Conservation (phyloP, 78 protist species). For the Guillardia theta region DNA sequence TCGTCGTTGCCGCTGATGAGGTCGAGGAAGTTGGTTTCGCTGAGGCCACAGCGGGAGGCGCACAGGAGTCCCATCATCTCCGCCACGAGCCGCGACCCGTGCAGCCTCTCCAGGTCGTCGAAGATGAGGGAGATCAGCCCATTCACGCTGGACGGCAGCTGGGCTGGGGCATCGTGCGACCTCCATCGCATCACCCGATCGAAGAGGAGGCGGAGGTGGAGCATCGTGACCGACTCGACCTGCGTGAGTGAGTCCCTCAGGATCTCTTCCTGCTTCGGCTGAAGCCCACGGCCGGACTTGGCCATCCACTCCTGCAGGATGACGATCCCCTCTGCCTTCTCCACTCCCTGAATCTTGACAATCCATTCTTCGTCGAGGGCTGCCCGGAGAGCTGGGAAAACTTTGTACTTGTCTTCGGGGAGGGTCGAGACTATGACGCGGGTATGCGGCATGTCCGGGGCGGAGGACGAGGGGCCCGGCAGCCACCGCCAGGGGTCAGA, state of each 20-base stretch:
- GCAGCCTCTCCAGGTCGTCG: background rate
- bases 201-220: background rate
- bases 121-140: background rate
- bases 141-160: background rate
- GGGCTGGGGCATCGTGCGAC: background rate
- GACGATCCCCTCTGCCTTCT: background rate
- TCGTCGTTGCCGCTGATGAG: background rate
- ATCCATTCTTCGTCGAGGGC: background rate
- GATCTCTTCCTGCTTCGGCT: background rate
- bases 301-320: background rate
- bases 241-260: background rate
- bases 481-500: constrained; percentile 19
- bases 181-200: background rate
- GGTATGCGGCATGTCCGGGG: background rate
- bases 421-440: background rate
- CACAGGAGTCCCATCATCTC: background rate
- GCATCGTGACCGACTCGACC: background rate
- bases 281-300: background rate
- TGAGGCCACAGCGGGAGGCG: background rate
- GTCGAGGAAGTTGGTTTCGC: background rate
- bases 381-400: background rate
- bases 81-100: background rate
- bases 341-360: background rate
- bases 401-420: background rate
- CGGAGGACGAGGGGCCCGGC: too few relatives aligned